Evolutionary conservation across 73 alveolate genomes (phyloP), one percentile per base, ranked within the genome.

Genomic region (Effrenium voratum): DNA sequence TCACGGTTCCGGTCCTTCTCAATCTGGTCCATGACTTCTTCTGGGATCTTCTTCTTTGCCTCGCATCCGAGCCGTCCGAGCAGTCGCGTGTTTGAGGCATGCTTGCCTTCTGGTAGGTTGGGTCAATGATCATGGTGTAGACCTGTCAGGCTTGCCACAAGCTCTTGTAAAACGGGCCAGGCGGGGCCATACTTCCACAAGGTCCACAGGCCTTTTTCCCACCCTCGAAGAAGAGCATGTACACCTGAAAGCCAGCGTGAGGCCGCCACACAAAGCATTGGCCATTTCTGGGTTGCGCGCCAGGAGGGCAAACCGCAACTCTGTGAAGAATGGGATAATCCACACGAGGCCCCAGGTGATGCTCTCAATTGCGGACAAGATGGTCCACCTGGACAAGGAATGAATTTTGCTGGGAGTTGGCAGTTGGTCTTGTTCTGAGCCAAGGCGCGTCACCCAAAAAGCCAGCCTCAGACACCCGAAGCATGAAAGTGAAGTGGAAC

Each of bases 41-140:
- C 94, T 22, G 94, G 94, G 94, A 86, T 60, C 94, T 86, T 86
- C 82, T 86, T 86, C 94, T 86, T 86, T 15, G 94, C 94, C 66
- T 79, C 3, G 47, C 12, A 2, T 28, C 49, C 86, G 38, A 34
- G 55, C 19, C 34, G 5, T 1, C 30, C n/a, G n/a, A 70, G 12
- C 28, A 24, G 34, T 36, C 49, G 8, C 49, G 3, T n/a, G 19
- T 32, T 15, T 19, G 83, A 15, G 3, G 45, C 50, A 10, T 5
- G 15, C 47, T 38, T 19, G 93, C 93, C 94, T 86, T 55, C 46
- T 86, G 94, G 60, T 86, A 86, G 2, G 82, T 47, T 19, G 94
- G 94, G 5, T 86, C 94, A 86, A 86, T 86, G 94, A 36, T 82
- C 16, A 57, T 0, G 34, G 47, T 40, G 82, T 86, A 86, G 24